A percentile compares a stretch with the other conserved stretches of the same genome.
Evolutionary conservation across 768 basidiomycete genomes (phyloP).

Genomic region (Lentinula sp.): DNA sequence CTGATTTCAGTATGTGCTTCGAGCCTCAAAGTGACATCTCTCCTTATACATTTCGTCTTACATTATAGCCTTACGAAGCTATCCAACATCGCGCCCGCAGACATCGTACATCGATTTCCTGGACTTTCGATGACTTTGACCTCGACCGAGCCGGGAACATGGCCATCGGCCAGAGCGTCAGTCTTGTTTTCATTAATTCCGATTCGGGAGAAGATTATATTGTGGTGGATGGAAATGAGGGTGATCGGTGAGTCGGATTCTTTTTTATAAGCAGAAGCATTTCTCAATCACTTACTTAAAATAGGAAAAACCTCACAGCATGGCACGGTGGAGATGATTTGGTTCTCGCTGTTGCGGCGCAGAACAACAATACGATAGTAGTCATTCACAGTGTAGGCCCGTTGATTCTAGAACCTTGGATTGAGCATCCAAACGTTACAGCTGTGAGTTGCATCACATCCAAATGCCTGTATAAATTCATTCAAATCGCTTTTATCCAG

Average conservation of each 20-base stretch:
- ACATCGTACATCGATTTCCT: conserved; percentile 60
- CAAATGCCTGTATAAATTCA: conserved; percentile 16
- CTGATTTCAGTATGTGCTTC: conserved; percentile 50
- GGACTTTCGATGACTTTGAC: conserved; percentile 69
- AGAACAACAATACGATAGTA: conserved; percentile 69
- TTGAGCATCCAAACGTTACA: conserved; percentile 67
- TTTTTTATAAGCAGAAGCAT: not conserved
- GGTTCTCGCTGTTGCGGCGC: conserved; percentile 58
- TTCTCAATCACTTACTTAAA: not conserved
- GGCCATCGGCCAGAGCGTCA: conserved; percentile 49
- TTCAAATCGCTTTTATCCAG: conserved; percentile 15
- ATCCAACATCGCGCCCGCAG: conserved; percentile 68
- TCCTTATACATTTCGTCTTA: not conserved
- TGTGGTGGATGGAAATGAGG: conserved; percentile 72
- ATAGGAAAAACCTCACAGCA: conserved; percentile 60
- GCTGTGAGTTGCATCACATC: conserved; percentile 35
- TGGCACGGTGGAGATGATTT: conserved; percentile 73
- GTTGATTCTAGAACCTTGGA: conserved; percentile 59
- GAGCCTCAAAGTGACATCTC: conserved; percentile 15
- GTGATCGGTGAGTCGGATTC: conserved; percentile 47
- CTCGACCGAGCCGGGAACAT: conserved; percentile 40
- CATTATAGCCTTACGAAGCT: conserved; percentile 64
- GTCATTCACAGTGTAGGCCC: conserved; percentile 61
- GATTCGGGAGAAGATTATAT: conserved; percentile 86
- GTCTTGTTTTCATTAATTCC: conserved; percentile 76